These are phyloP conservation scores for Thelonectria discophora DNA, from an alignment of 2,329 filamentous ascomycete species.

Conservation along the genomic window DNA sequence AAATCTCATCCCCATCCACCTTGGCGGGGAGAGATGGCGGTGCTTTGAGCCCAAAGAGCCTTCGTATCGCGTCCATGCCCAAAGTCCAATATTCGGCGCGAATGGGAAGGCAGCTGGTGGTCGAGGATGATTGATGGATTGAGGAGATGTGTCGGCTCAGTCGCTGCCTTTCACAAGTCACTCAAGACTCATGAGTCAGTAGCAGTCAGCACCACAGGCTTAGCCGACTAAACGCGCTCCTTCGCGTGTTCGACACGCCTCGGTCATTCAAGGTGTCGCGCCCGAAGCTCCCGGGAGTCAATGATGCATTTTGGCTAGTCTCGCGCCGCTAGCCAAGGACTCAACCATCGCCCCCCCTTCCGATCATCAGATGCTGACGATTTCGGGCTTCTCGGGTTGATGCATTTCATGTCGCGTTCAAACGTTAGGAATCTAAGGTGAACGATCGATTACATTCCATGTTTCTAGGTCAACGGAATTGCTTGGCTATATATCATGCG, in stretches of 20 bases:
- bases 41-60: not conserved
- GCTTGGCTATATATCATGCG: no score
- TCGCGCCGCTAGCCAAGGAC: not conserved
- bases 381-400: not conserved
- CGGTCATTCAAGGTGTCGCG: not conserved
- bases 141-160: no score
- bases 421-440: no score
- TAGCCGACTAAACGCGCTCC: not conserved
- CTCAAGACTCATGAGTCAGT: no score
- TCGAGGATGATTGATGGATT: no score
- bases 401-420: no score
- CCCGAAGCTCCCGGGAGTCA: not conserved
- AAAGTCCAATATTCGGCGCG: not conserved
- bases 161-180: no score
- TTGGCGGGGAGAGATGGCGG: not conserved
- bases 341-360: not conserved
- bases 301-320: not conserved
- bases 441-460: no score
- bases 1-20: conserved; percentile 12
- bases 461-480: no score
- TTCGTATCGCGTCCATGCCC: not conserved
- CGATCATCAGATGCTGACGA: not conserved
- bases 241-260: not conserved
- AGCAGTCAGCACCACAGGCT: not conserved
- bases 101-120: no score